Evolutionary conservation across 345 rosid species (phyloP), one percentile per base, ranked within the genome.

Genomic region (Brassica cretica): DNA sequence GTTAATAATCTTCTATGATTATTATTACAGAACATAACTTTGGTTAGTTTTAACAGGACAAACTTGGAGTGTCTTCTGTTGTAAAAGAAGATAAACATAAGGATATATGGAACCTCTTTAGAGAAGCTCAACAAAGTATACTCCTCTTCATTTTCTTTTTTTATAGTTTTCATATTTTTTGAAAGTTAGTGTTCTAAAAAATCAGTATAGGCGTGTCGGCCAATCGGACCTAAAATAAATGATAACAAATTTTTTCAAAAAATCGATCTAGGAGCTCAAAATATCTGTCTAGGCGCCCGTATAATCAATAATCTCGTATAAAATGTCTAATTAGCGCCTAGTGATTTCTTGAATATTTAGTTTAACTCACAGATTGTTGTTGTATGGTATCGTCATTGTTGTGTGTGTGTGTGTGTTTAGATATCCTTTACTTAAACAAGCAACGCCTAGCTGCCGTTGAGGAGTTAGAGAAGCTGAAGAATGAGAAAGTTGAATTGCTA

Each of bases 101-200:
- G 24, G 88, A 85, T 14, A 82, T 89, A 59, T 88, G 95, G 97
- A 44, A 56, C 64, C 88, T 87, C 64, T 92, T 90, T 70, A 87
- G 51, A 82, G 92, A 92, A 85, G 95, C 93, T 82, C 95, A 90
- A 74, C 87, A 76, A 82, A 92, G 97, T 92, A 75, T 74, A 66
- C 0, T 46, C 5, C 0, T 0, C 24, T 21, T 21, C 24, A 21
- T 21, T 21, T 3, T 32, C 30, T 18, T 64, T 39, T 74, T 70
- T 76, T 59, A 8, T 32, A 32, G 2, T 39, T 6, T 51, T 32
- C 19, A 35, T 60, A 9, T 21, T 25, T 3, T 44, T 5, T 27
- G 73, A 24, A 65, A 37, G 1, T 6, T 64, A 7, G 24, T 21
- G 24, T 21, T 21, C 24, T 21, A 21, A 21, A 21, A 21, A 21